A percentile compares a stretch with the other conserved stretches of the same genome.
Evolutionary conservation across 352 stramenopile genomes (phyloP).

Genomic region (Plasmopara halstedii): DNA sequence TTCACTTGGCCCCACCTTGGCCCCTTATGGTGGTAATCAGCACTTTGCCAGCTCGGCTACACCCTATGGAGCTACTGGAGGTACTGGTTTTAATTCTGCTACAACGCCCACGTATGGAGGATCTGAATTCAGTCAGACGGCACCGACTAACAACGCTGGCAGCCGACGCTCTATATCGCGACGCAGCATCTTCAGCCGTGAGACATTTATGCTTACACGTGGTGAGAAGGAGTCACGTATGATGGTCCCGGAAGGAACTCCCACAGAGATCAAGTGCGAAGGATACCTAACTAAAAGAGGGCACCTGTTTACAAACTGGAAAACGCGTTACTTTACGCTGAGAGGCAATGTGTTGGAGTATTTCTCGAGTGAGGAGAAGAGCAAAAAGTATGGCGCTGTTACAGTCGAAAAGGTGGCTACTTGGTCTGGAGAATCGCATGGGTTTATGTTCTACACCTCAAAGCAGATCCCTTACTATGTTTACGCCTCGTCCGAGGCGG

Average conservation of each 20-base stretch:
- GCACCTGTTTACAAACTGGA: conserved; percentile 88
- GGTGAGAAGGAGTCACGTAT: conserved; percentile 58
- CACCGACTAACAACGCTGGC: conserved; percentile 15
- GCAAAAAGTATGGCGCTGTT: conserved; percentile 79
- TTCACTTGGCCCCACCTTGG: conserved; percentile 55
- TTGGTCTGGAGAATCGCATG: conserved; percentile 78
- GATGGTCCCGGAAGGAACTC: conserved; percentile 47
- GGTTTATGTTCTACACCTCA: conserved; percentile 88
- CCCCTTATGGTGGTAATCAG: conserved; percentile 17
- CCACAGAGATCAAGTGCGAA: conserved; percentile 62
- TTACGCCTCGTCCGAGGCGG: conserved; percentile 72
- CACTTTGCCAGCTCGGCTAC: conserved; percentile 22
- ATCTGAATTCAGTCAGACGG: conserved; percentile 26
- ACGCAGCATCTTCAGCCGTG: conserved; percentile 66
- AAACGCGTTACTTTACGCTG: conserved; percentile 85
- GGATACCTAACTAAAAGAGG: conserved; percentile 83
- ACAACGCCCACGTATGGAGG: conserved; percentile 13
- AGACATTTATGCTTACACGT: conserved; percentile 70
- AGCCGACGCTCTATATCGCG: conserved; percentile 48
- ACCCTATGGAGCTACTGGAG: conserved; percentile 10
- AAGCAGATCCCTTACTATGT: conserved; percentile 88
- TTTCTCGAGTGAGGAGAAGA: conserved; percentile 78
- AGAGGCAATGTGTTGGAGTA: conserved; percentile 79
- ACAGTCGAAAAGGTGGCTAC: conserved; percentile 80
- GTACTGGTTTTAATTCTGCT: conserved; percentile 20